A percentile compares a stretch with the other conserved stretches of the same genome.
Conservation (phyloP, 2,329 filamentous ascomycete species). For the Fusarium aywerte region DNA sequence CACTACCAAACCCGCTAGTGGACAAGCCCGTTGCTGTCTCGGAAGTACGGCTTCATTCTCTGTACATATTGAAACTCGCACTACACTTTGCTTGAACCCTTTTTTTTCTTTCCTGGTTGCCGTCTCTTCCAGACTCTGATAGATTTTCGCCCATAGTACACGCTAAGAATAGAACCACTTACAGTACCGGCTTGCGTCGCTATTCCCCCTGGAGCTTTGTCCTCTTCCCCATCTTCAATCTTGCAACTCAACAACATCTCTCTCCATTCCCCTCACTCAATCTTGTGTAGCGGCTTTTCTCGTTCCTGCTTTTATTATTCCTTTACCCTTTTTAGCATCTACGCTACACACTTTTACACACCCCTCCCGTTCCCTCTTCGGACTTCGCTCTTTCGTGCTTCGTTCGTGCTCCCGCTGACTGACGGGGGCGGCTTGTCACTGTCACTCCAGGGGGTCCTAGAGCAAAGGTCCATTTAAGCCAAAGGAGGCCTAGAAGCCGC, state of each 20-base stretch:
- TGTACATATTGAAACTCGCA: constrained; percentile 19
- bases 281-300: background rate
- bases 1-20: constrained; percentile 29
- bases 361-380: background rate
- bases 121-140: constrained; percentile 25
- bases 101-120: constrained; percentile 6
- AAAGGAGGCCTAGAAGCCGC: background rate
- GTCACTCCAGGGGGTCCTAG: background rate
- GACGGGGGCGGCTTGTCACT: background rate
- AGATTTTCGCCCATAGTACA: background rate
- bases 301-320: background rate
- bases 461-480: background rate
- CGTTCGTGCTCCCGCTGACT: background rate
- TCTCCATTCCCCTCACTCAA: background rate
- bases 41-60: constrained; percentile 45
- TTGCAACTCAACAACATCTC: background rate
- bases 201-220: background rate
- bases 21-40: constrained; percentile 40
- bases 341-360: background rate
- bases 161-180: constrained; percentile 20
- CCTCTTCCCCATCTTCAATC: background rate
- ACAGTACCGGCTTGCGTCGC: background rate
- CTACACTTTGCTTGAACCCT: constrained; percentile 10
- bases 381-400: background rate
- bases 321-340: background rate